Evolutionary conservation across 805 yeast species (phyloP).

Genomic region (Candida maris): DNA sequence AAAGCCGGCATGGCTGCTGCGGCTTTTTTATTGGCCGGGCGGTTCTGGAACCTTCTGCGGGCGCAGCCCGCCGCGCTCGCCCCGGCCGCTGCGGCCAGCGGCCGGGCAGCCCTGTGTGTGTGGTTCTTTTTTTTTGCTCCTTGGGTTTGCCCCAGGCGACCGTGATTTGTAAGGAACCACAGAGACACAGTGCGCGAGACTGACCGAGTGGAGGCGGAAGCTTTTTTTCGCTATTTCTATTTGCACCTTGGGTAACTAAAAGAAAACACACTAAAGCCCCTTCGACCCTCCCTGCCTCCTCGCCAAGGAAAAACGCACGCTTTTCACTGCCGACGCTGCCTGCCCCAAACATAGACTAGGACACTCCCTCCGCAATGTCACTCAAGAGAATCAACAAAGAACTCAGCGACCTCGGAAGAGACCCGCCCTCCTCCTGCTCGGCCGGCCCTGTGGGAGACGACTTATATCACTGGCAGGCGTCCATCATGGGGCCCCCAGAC

Average conservation of each 20-base stretch:
- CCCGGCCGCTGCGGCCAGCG: background rate
- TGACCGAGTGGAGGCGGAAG: too few species aligned
- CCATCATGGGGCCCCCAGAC: constrained; percentile 98
- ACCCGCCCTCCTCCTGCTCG: constrained; percentile 97
- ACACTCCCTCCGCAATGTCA: constrained; percentile 80
- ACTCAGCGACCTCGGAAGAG: constrained; percentile 93
- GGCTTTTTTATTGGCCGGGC: constrained; percentile 4
- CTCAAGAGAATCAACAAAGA: constrained; percentile 95
- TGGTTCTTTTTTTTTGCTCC: too few species aligned
- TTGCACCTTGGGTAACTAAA: too few species aligned
- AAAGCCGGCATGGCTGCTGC: constrained; percentile 1
- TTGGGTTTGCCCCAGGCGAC: too few species aligned
- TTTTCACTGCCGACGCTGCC: background rate
- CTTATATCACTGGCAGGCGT: constrained; percentile 98
- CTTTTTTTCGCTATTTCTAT: too few species aligned
- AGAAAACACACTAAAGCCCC: too few species aligned
- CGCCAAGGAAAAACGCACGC: too few species aligned
- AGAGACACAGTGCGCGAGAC: too few species aligned
- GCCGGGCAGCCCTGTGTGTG: too few species aligned
- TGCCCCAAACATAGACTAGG: too few species aligned
- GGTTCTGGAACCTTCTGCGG: constrained; percentile 10
- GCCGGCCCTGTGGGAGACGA: constrained; percentile 99
- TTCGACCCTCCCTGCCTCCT: too few species aligned
- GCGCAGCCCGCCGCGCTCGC: background rate
- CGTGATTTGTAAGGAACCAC: too few species aligned